Conservation (phyloP, 306 rosid genomes). For the Leucaena leucocephala region DNA sequence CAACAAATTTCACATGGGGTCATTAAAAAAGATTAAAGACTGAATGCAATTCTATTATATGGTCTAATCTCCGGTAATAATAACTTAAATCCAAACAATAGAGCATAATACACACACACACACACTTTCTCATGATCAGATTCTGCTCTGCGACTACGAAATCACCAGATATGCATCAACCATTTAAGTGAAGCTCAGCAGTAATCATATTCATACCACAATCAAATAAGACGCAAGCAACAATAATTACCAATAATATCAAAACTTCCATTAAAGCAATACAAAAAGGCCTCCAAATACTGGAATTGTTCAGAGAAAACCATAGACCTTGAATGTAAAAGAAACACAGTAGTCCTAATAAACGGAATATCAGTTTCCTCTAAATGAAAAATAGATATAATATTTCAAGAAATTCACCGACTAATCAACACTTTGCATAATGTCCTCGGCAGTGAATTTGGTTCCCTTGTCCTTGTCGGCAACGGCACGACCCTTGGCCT, state of each 20-base stretch:
- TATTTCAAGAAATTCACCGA: neutral
- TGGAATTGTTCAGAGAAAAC: slow-evolving; percentile 12
- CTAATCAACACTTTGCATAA: slow-evolving; percentile 69
- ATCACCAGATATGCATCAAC: neutral
- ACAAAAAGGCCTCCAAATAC: neutral
- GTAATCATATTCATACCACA: neutral
- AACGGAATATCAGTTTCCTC: neutral
- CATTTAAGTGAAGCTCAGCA: neutral
- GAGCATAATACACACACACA: neutral
- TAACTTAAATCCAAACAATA: neutral
- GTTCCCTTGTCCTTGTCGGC: slow-evolving; percentile 74
- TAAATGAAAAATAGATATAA: neutral
- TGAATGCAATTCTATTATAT: neutral
- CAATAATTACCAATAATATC: neutral
- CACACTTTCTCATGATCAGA: neutral
- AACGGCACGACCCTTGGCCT: slow-evolving; percentile 77
- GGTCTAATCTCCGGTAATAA: neutral
- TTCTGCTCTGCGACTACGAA: neutral
- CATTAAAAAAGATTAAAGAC: neutral
- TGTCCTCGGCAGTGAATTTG: slow-evolving; percentile 70
- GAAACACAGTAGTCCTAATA: neutral
- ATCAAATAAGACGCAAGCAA: neutral
- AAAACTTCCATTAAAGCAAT: neutral
- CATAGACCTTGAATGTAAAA: neutral
- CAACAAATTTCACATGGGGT: neutral